Evolutionary conservation across 208 protist species (phyloP), one percentile per base, ranked within the genome.

Genomic region (Acanthamoeba castellanii): DNA sequence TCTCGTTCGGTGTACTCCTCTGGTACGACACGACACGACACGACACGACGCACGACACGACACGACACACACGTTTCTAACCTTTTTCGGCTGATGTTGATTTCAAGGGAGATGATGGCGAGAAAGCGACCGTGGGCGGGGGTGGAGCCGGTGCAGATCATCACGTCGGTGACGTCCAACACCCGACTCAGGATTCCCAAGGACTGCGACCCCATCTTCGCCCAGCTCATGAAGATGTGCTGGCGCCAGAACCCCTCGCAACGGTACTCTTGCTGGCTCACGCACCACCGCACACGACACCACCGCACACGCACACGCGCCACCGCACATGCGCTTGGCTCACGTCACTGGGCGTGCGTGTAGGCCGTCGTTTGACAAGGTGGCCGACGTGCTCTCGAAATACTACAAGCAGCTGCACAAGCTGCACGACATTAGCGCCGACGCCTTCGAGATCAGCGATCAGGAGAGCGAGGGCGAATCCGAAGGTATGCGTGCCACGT

Each of bases 71-170:
- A 18, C 34, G n/a, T n/a, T n/a, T n/a, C n/a, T n/a, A n/a, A n/a
- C n/a, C n/a, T n/a, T n/a, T n/a, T n/a, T n/a, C n/a, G n/a, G n/a
- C n/a, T n/a, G n/a, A n/a, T n/a, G n/a, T n/a, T n/a, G n/a, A n/a
- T n/a, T n/a, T n/a, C n/a, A n/a, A 92, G 90, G 90, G 90, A 94
- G 27, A 94, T 94, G 90, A 27, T 94, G 42, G 70, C 25, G 34
- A 68, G 90, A 0, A 50, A 84, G 32, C 27, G 45, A 0, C 90
- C 90, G 20, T 94, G 90, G 90, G 70, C 68, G 11, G 90, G 90
- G 5, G 37, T 94, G 42, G 68, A 94, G 37, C 7, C 90, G 2
- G 70, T 45, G 1, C 61, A 94, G 30, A 84, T 94, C 45, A 30
- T 94, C 1, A 55, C 57, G 0, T 68, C 90, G 7, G 90, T 94